Percentiles rank a stretch among this genome's conserved stretches.
These are phyloP conservation scores for Auriculariales sp. DNA, from an alignment of 768 basidiomycete species.

Conservation along the genomic window DNA sequence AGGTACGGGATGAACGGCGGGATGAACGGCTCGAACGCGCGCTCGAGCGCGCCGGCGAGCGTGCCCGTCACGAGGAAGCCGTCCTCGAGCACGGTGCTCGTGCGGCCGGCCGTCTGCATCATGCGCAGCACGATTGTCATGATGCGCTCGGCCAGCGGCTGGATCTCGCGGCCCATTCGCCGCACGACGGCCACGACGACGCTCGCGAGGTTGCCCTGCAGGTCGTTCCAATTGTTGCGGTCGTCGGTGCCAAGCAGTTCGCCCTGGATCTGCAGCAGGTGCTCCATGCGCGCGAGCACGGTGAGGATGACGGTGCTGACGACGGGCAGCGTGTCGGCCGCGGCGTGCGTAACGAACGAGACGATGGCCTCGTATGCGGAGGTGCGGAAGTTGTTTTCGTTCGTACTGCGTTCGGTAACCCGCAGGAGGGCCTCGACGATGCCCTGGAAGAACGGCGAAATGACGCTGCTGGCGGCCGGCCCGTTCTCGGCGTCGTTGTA, in stretches of 20 bases:
- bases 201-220: conserved; percentile 89
- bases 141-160: conserved; percentile 82
- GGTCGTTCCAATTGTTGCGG: conserved; percentile 96
- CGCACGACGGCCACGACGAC: conserved; percentile 78
- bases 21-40: conserved; percentile 70
- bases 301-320: conserved; percentile 73
- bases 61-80: conserved; percentile 90
- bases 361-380: conserved; percentile 94
- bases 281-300: conserved; percentile 83
- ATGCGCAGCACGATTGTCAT: conserved; percentile 85
- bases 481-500: conserved; percentile 48
- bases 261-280: conserved; percentile 71
- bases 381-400: conserved; percentile 87
- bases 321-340: conserved; percentile 61
- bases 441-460: conserved; percentile 82
- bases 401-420: conserved; percentile 77
- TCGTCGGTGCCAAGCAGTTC: conserved; percentile 93
- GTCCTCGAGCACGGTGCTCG: conserved; percentile 85
- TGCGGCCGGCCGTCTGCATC: conserved; percentile 53
- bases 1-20: conserved; percentile 74
- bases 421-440: conserved; percentile 71
- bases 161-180: conserved; percentile 68
- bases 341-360: conserved; percentile 68
- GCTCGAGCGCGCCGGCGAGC: conserved; percentile 68
- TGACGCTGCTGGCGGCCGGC: conserved; percentile 38